phyloP scores from a whole-genome alignment of 257 asterid species.

The Penstemon eatonii region DNA sequence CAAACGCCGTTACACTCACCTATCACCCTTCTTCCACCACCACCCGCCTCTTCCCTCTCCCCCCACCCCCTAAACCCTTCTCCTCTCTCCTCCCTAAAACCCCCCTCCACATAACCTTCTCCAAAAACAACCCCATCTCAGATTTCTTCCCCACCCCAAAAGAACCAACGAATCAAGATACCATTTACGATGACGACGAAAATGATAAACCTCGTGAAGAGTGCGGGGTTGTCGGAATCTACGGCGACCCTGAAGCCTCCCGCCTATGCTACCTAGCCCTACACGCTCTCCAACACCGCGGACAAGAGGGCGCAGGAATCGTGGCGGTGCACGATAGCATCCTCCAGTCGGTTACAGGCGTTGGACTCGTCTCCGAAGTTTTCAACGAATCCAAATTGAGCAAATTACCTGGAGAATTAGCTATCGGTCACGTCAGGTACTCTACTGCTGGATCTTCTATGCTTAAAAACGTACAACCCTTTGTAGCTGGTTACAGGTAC shows the following conservation, averaged over 20 bases:
- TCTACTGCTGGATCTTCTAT: constrained; percentile 93
- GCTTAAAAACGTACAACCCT: constrained; percentile 96
- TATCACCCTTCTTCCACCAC: constrained; percentile 4
- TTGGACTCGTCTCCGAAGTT: constrained; percentile 86
- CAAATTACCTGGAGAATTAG: constrained; percentile 72
- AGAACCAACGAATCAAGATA: not conserved
- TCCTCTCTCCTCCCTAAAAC: constrained; percentile 21
- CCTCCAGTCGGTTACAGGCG: constrained; percentile 75
- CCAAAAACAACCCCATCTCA: constrained; percentile 56
- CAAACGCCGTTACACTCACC: constrained; percentile 31
- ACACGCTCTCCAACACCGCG: constrained; percentile 95
- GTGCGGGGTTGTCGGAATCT: constrained; percentile 92
- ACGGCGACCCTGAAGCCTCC: constrained; percentile 89
- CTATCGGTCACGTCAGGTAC: constrained; percentile 93
- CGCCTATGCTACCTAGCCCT: constrained; percentile 80
- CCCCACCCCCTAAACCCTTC: constrained; percentile 23
- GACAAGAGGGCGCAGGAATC: constrained; percentile 95
- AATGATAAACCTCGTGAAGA: constrained; percentile 80
- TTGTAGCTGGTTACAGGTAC: constrained; percentile 80
- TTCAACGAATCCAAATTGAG: constrained; percentile 69
- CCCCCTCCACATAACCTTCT: constrained; percentile 37
- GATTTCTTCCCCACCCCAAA: constrained; percentile 35
- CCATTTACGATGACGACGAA: constrained; percentile 27
- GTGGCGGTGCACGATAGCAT: constrained; percentile 68
- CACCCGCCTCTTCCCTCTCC: constrained; percentile 26